These are phyloP conservation scores for Tubosaeta brunneosetosa DNA, from an alignment of 768 basidiomycete genomes.

Conservation along the genomic window DNA sequence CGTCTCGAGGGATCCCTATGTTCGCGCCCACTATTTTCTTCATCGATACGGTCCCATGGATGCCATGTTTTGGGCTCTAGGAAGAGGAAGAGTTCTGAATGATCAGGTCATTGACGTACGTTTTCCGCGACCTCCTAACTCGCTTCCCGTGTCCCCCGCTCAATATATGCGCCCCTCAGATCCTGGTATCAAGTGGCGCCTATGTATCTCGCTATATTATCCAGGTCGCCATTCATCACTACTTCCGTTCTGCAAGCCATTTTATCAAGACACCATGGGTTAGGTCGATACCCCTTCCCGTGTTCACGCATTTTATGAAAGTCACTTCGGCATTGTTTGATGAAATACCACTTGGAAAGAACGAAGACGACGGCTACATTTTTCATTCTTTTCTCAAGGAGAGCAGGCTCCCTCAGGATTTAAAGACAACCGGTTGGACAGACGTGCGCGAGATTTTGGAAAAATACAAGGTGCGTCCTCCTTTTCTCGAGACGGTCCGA, in stretches of 20 bases:
- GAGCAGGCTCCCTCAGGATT: slow-evolving; percentile 55
- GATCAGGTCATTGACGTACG: slow-evolving; percentile 68
- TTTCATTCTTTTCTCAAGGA: slow-evolving; percentile 67
- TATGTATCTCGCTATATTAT: slow-evolving; percentile 76
- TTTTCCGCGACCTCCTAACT: slow-evolving; percentile 15
- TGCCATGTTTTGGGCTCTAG: slow-evolving; percentile 72
- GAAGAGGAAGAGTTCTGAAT: slow-evolving; percentile 60
- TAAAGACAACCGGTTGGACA: slow-evolving; percentile 60
- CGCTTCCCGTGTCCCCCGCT: slow-evolving; percentile 16
- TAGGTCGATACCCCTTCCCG: slow-evolving; percentile 53
- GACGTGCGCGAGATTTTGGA: slow-evolving; percentile 61
- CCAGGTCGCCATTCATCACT: slow-evolving; percentile 75
- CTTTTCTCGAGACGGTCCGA: not conserved
- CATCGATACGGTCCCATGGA: slow-evolving; percentile 64
- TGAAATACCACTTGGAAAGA: slow-evolving; percentile 64
- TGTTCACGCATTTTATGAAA: slow-evolving; percentile 62
- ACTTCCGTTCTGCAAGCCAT: slow-evolving; percentile 65
- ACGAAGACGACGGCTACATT: slow-evolving; percentile 69
- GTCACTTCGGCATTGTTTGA: slow-evolving; percentile 56
- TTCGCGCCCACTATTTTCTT: slow-evolving; percentile 75
- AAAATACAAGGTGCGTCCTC: slow-evolving; percentile 54
- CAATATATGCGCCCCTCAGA: slow-evolving; percentile 41
- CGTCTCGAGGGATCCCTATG: slow-evolving; percentile 69
- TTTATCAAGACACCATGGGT: slow-evolving; percentile 78
- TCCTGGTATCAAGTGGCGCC: slow-evolving; percentile 69